Percentiles rank a stretch among this genome's conserved stretches.
Evolutionary conservation across 1,284 basidiomycete species (phyloP).

Genomic region (Ceratobasidium sp.): DNA sequence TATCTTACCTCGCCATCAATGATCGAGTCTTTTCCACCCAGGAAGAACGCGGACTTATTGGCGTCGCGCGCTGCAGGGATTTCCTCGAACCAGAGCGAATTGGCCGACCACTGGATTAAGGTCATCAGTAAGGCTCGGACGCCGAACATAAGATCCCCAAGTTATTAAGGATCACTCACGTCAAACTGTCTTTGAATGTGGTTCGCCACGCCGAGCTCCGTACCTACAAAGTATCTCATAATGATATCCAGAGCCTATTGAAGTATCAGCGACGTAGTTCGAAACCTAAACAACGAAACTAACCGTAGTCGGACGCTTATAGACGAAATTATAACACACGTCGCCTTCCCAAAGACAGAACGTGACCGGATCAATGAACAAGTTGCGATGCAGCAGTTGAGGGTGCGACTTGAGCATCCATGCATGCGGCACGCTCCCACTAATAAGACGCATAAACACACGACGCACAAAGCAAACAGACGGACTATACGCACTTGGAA

Average conservation of each 20-base stretch:
- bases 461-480: slow-evolving; percentile 28
- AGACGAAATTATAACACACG: slow-evolving; percentile 89
- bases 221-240: slow-evolving; percentile 86
- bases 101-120: slow-evolving; percentile 74
- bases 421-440: slow-evolving; percentile 79
- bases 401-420: slow-evolving; percentile 87
- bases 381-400: slow-evolving; percentile 73
- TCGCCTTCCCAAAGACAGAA: slow-evolving; percentile 95
- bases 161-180: slow-evolving; percentile 47
- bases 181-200: slow-evolving; percentile 85
- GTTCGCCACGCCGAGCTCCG: slow-evolving; percentile 86
- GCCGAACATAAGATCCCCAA: neutral
- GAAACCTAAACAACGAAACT: slow-evolving; percentile 56
- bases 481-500: slow-evolving; percentile 72
- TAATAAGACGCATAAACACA: slow-evolving; percentile 49
- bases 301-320: slow-evolving; percentile 67
- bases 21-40: slow-evolving; percentile 84
- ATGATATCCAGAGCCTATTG: slow-evolving; percentile 76
- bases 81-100: slow-evolving; percentile 88
- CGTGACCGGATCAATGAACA: slow-evolving; percentile 88
- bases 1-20: slow-evolving; percentile 71
- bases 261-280: slow-evolving; percentile 42
- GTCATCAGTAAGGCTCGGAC: slow-evolving; percentile 45
- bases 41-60: slow-evolving; percentile 68
- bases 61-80: slow-evolving; percentile 77